phyloP scores from a whole-genome alignment of 345 rosid genomes.

The Populus ilicifolia region DNA sequence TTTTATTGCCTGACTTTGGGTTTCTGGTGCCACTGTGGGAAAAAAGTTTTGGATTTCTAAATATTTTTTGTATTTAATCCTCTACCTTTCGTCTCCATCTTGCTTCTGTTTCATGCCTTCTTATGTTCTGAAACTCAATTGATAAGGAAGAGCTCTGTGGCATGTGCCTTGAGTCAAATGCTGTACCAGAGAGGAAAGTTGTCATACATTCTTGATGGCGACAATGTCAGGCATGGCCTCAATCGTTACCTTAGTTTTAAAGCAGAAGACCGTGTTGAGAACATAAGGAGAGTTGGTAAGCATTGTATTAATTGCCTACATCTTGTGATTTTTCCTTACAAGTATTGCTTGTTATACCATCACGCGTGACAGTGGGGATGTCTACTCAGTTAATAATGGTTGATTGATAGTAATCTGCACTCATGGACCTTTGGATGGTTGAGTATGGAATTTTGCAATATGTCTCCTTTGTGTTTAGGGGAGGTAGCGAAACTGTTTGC shows the following conservation, averaged over 20 bases:
- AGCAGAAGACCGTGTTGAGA: conserved; percentile 29
- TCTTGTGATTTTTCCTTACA: neutral
- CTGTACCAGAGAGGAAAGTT: conserved; percentile 23
- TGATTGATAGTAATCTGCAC: neutral
- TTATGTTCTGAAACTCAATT: neutral
- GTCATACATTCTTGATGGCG: conserved; percentile 32
- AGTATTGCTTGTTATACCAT: neutral
- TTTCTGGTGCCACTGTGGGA: neutral
- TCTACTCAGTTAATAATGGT: neutral
- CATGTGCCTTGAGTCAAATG: conserved; percentile 27
- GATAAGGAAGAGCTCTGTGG: conserved; percentile 28
- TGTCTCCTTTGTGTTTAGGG: neutral
- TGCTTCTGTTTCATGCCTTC: neutral
- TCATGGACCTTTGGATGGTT: neutral
- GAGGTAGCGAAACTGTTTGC: conserved; percentile 25
- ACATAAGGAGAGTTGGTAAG: conserved; percentile 32
- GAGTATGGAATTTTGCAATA: neutral
- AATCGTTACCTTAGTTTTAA: conserved; percentile 27
- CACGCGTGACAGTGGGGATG: neutral
- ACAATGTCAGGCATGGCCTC: conserved; percentile 28
- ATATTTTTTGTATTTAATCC: neutral
- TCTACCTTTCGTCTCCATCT: neutral
- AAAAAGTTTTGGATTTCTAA: neutral
- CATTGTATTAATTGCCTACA: neutral
- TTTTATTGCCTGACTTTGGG: neutral